Conservation (phyloP, 495 filamentous ascomycete genomes). For the Neurospora tetraspora region DNA sequence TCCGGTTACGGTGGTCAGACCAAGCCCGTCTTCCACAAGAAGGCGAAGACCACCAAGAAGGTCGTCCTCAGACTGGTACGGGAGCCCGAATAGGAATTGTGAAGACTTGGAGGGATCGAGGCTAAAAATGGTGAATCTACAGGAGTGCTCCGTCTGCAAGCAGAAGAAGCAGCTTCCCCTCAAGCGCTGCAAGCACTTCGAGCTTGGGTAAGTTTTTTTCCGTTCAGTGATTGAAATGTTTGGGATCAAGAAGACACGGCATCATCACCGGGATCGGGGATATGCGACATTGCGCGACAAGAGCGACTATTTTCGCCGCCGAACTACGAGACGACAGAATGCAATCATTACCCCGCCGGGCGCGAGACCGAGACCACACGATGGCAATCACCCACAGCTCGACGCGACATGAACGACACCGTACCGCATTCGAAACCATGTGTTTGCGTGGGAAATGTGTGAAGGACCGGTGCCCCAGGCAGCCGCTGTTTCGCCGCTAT, state of each 20-base stretch:
- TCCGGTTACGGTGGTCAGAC: constrained; percentile 99
- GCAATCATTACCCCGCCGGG: background rate
- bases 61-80: constrained; percentile 76
- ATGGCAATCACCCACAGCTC: background rate
- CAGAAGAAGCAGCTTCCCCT: constrained; percentile 95
- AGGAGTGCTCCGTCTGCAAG: constrained; percentile 96
- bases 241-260: background rate
- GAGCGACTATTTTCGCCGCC: background rate
- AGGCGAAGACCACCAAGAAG: constrained; percentile 99
- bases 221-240: background rate
- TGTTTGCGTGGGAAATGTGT: background rate
- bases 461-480: background rate
- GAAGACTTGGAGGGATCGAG: constrained; percentile 2
- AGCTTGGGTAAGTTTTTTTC: constrained; percentile 71
- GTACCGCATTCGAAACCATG: background rate
- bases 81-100: background rate
- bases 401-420: background rate
- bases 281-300: background rate
- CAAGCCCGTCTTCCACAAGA: constrained; percentile 99
- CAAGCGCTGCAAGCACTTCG: constrained; percentile 99
- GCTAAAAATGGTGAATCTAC: constrained; percentile 49
- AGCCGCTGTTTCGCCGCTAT: background rate
- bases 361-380: background rate
- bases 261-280: background rate
- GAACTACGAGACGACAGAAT: background rate